Conservation (phyloP, 1,139 yeast genomes). For the Candida neerlandica region DNA sequence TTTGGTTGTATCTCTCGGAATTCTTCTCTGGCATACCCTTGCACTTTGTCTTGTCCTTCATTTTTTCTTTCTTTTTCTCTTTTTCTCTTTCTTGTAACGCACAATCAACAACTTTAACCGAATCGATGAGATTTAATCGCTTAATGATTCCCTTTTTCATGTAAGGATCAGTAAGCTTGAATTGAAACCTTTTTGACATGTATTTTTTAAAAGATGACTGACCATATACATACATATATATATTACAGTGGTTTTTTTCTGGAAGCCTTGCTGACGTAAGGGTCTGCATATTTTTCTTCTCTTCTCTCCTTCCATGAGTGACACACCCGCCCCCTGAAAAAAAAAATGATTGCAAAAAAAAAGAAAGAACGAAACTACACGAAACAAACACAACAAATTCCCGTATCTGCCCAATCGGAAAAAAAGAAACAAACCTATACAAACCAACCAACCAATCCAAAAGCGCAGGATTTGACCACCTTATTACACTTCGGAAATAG, state of each 20-base stretch:
- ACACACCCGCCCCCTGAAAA: not conserved
- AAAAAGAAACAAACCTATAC: not conserved
- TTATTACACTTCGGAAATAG: too few species aligned
- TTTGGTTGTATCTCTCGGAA: too few species aligned
- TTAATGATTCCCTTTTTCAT: not conserved
- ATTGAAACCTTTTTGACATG: too few species aligned
- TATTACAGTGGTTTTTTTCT: too few species aligned
- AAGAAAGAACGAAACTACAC: not conserved
- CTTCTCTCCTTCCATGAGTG: not conserved
- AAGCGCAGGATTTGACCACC: too few species aligned
- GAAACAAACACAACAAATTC: not conserved
- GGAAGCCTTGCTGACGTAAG: too few species aligned
- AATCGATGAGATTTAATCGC: not conserved
- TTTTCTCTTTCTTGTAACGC: too few species aligned
- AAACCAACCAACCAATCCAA: too few species aligned
- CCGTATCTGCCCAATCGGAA: not conserved
- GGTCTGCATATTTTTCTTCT: not conserved
- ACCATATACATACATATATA: too few species aligned
- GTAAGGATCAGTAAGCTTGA: not conserved
- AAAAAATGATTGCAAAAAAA: conserved; percentile 1
- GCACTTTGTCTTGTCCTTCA: not conserved
- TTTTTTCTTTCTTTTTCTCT: not conserved
- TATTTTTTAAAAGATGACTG: too few species aligned
- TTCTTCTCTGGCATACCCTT: too few species aligned
- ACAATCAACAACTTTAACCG: not conserved